A percentile compares a stretch with the other conserved stretches of the same genome.
Evolutionary conservation across 306 rosid genomes (phyloP).

Genomic region (Cicer yamashitae): DNA sequence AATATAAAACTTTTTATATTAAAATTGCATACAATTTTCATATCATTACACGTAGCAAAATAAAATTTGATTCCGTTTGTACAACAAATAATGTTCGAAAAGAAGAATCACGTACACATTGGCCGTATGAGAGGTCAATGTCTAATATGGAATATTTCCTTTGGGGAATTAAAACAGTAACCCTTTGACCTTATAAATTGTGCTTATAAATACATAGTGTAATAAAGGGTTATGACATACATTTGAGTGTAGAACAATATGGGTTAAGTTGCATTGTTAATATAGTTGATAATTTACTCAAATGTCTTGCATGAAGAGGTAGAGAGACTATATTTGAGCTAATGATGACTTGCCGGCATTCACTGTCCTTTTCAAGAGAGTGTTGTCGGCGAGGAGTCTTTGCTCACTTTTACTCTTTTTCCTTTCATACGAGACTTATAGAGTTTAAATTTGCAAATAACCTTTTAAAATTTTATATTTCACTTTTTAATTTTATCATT

Average conservation of each 20-base stretch:
- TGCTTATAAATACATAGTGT: neutral
- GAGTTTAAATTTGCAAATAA: neutral
- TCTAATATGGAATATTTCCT: neutral
- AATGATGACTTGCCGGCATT: conserved; percentile 61
- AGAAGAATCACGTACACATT: neutral
- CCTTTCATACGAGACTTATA: conserved; percentile 40
- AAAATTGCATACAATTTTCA: too few relatives aligned
- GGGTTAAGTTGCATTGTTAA: neutral
- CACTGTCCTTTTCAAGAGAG: neutral
- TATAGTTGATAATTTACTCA: conserved; percentile 26
- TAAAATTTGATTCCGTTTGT: neutral
- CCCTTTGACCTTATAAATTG: neutral
- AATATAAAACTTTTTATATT: too few relatives aligned
- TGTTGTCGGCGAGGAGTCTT: conserved; percentile 37
- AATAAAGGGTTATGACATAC: neutral
- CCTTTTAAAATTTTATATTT: too few relatives aligned
- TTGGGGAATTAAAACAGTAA: neutral
- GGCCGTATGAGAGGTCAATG: too few relatives aligned
- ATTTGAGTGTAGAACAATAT: neutral
- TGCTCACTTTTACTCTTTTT: conserved; percentile 44
- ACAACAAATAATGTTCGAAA: neutral
- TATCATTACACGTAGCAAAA: too few relatives aligned
- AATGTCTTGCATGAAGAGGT: conserved; percentile 46
- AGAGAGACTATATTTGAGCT: conserved; percentile 56
- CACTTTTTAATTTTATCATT: too few relatives aligned